These are phyloP conservation scores for Penicillium bialowiezense DNA, from an alignment of 495 filamentous ascomycete genomes.

Conservation along the genomic window DNA sequence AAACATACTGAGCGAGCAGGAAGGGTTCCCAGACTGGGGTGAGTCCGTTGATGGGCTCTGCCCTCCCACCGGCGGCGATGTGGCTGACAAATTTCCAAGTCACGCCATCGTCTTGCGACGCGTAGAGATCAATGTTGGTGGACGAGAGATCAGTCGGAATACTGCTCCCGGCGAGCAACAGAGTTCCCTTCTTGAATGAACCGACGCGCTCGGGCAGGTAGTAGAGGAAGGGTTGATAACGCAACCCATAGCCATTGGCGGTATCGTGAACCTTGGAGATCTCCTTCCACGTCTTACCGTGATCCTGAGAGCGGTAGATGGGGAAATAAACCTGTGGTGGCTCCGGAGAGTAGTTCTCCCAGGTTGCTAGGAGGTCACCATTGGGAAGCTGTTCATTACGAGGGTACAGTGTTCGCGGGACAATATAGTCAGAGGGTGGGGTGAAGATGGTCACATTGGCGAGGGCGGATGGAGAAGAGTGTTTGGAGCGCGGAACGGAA, in stretches of 20 bases:
- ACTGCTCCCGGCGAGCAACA: conserved; percentile 61
- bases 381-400: conserved; percentile 23
- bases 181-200: conserved; percentile 53
- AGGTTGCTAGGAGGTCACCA: conserved; percentile 45
- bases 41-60: conserved; percentile 57
- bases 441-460: conserved; percentile 28
- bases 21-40: conserved; percentile 74
- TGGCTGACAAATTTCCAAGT: conserved; percentile 67
- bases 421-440: conserved; percentile 33
- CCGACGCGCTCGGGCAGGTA: conserved; percentile 56
- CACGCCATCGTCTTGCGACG: conserved; percentile 51
- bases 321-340: conserved; percentile 61
- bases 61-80: conserved; percentile 61
- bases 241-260: conserved; percentile 60
- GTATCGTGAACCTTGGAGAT: conserved; percentile 59
- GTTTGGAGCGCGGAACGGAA: neutral
- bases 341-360: conserved; percentile 59
- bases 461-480: conserved; percentile 9
- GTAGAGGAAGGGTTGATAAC: conserved; percentile 67
- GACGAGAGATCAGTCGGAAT: conserved; percentile 59
- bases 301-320: conserved; percentile 60
- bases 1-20: conserved; percentile 47
- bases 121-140: conserved; percentile 69
- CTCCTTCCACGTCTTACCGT: conserved; percentile 60
- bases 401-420: conserved; percentile 28